Evolutionary conservation across 257 asterid species (phyloP), one percentile per base, ranked within the genome.

Genomic region (Jasminum sambac): DNA sequence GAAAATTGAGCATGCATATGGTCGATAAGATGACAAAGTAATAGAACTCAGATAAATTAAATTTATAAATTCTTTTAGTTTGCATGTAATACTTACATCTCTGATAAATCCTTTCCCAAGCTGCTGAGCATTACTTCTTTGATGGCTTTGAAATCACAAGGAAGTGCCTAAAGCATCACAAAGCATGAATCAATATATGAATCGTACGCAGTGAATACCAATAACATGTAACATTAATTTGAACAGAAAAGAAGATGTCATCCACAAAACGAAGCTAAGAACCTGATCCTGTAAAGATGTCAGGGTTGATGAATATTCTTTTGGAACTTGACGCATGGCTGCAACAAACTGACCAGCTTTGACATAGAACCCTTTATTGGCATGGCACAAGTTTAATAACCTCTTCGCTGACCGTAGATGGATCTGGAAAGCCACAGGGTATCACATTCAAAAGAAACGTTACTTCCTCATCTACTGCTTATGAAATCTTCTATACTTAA

Each of bases 301-400:
- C 67, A 94, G 95, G 50, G 88, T 83, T 48, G 88, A 84, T 16
- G 98, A 94, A 86, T 91, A 94, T 83, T 94, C 97, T 65, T 76
- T 85, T 10, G 97, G 97, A 58, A 89, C 91, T 83, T 88, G 96
- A 55, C 91, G 84, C 82, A 90, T 69, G 41, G 96, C 87, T 46
- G 97, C 92, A 63, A 83, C 90, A 82, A 89, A 94, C 84, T 94
- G 99, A 74, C 96, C 97, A 39, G 94, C 98, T 86, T 93, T 93
- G 64, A 93, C 94, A 75, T 93, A 93, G 81, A 94, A 85, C 71
- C 98, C 98, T 83, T 71, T 85, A 82, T 94, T 94, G 78, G 85
- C 73, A 70, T 93, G 96, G 43, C 97, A 94, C 66, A 94, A 72
- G 59, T 68, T 77, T 72, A 85, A 72, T 65, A 90, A 77, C 79